These are phyloP conservation scores for Adansonia grandidieri DNA, from an alignment of 441 rosid genomes.

Conservation along the genomic window DNA sequence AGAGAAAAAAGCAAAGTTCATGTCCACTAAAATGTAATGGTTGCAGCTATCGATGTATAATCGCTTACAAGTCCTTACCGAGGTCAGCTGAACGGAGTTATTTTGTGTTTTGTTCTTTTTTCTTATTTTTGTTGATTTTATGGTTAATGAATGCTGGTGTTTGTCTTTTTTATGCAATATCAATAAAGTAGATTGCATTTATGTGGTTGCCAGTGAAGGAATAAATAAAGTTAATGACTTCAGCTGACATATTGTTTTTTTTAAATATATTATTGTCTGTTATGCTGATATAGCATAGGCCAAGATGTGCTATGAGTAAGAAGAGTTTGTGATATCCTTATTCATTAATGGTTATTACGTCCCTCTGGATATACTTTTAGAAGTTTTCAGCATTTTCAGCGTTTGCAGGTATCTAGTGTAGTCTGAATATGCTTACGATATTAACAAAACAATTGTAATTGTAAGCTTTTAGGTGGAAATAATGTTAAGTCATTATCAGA, in stretches of 20 bases:
- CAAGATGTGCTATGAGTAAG: neutral
- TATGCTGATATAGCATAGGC: neutral
- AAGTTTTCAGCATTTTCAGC: conserved; percentile 8
- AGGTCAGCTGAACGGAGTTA: conserved; percentile 34
- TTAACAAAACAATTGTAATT: neutral
- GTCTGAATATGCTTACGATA: neutral
- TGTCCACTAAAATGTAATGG: conserved; percentile 64
- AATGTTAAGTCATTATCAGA: neutral
- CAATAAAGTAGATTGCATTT: neutral
- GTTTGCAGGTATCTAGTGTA: neutral
- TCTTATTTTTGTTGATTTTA: neutral
- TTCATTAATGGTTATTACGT: neutral
- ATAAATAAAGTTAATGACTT: neutral
- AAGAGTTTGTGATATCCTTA: neutral
- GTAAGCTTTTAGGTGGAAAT: neutral
- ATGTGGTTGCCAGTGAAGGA: neutral
- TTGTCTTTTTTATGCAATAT: neutral
- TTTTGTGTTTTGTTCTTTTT: conserved; percentile 12
- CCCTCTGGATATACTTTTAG: neutral
- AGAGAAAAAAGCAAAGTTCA: conserved; percentile 72
- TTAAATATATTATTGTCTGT: neutral
- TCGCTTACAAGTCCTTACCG: conserved; percentile 10
- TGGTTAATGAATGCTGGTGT: no score
- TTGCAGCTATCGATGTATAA: conserved; percentile 1
- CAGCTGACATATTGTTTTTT: neutral